Base-by-base conservation (phyloP, 257 asterid species). In the Solanum sejunctum region DNA sequence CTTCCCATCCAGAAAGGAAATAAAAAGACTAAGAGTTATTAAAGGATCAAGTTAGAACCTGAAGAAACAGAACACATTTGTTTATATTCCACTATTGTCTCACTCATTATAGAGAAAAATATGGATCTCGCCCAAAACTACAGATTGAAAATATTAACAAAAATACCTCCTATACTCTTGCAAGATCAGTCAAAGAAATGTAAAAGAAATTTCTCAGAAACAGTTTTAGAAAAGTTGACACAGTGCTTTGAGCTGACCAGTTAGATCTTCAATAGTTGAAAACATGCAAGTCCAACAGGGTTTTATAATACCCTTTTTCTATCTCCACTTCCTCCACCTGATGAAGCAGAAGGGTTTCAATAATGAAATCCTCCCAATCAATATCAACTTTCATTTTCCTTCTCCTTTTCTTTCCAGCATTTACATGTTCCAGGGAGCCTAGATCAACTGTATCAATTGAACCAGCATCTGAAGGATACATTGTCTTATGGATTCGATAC, bases 341-440 rank as follows among this genome's bases (percentile, higher is more conserved):
- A 86, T 94, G 98, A 69, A 95, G 97, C 16, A 96, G 89, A 63
- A 96, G 98, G 17, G 98, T 92, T 89, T 94, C 98, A 63, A 96
- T 96, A 21, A 94, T 88, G 71, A 94, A 88, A 89, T 96, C 99
- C 85, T 96, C 98, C 94, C 94, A 93, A 83, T 91, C 95, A 56
- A 88, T 84, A 63, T 89, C 95, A 78, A 83, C 85, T 61, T 84
- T 66, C 84, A 10, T 57, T 87, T 89, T 91, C 89, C 84, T 90
- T 89, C 83, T 90, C 47, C 87, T 91, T 88, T 86, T 93, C 89
- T 88, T 91, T 73, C 71, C 82, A 3, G 73, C 28, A 23, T 85
- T 92, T 80, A 83, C 89, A 83, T 81, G 45, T 61, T 88, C 90
- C 4, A 23, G 9, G 21, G 26, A 47, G 57, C 85, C 26, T 39